Conservation (phyloP, 2,329 filamentous ascomycete genomes). For the Sphaerulina populicola region DNA sequence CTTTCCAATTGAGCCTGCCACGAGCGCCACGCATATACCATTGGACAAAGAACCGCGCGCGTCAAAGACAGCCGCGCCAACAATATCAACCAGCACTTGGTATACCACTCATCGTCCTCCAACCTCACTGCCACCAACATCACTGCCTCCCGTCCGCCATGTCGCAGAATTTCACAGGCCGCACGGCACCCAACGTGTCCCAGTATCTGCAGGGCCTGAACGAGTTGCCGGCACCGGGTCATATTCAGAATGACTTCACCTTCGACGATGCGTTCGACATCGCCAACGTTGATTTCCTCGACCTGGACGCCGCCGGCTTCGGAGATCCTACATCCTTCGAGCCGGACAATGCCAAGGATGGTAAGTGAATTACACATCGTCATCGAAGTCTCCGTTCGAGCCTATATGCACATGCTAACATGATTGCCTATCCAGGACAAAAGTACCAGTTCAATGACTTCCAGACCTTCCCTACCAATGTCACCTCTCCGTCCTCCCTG, state of each 20-base stretch:
- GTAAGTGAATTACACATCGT: slow-evolving; percentile 13
- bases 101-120: not conserved
- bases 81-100: not conserved
- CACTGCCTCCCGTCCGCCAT: slow-evolving; percentile 38
- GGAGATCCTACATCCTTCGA: slow-evolving; percentile 2
- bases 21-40: not conserved
- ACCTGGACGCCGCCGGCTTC: slow-evolving; percentile 50
- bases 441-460: slow-evolving; percentile 44
- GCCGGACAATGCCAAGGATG: slow-evolving; percentile 11
- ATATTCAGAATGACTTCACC: slow-evolving; percentile 52
- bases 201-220: slow-evolving; percentile 84
- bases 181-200: slow-evolving; percentile 77
- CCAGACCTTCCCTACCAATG: slow-evolving; percentile 32
- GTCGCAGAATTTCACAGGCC: slow-evolving; percentile 66
- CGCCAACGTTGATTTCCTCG: slow-evolving; percentile 52
- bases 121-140: not conserved
- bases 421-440: slow-evolving; percentile 20
- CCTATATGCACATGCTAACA: slow-evolving; percentile 9
- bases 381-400: not conserved
- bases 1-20: not conserved
- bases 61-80: slow-evolving; percentile 1
- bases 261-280: slow-evolving; percentile 51
- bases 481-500: slow-evolving; percentile 22
- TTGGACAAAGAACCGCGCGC: slow-evolving; percentile 2
- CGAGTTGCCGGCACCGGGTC: slow-evolving; percentile 55